Percentiles rank a stretch among this genome's conserved stretches.
Conservation (phyloP, 2,329 filamentous ascomycete species). For the Pseudogymnoascus sp. region DNA sequence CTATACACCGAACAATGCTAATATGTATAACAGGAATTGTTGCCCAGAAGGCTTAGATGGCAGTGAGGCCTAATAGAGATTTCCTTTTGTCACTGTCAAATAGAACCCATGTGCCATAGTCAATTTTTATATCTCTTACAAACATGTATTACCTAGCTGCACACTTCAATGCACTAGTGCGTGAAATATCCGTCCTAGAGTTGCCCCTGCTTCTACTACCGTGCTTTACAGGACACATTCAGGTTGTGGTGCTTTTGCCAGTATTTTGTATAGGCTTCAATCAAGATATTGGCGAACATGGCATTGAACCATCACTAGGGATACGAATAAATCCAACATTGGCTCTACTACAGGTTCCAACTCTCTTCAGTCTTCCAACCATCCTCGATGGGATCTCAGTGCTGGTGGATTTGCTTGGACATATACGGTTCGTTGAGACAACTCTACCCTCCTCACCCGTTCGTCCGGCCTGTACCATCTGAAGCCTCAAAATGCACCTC, state of each 20-base stretch:
- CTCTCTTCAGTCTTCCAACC: neutral
- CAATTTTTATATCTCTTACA: slow-evolving; percentile 7
- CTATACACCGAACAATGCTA: neutral
- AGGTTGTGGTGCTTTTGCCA: neutral
- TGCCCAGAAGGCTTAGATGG: slow-evolving; percentile 7
- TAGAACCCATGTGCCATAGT: slow-evolving; percentile 10
- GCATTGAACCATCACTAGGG: neutral
- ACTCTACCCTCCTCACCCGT: neutral
- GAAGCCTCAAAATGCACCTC: neutral
- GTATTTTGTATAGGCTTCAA: too few relatives aligned
- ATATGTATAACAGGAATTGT: slow-evolving; percentile 8
- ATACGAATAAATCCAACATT: neutral
- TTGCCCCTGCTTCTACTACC: neutral
- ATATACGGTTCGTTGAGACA: neutral
- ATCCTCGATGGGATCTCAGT: neutral
- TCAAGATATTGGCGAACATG: neutral
- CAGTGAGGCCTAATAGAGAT: neutral
- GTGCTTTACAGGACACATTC: neutral
- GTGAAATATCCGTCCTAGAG: neutral
- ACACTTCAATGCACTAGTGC: neutral
- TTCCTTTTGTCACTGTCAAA: slow-evolving; percentile 10
- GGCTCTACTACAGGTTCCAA: neutral
- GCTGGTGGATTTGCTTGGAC: neutral
- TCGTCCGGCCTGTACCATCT: neutral
- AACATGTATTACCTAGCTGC: slow-evolving; percentile 3